phyloP scores from a whole-genome alignment of 805 yeast genomes.

The Starmerella bacillaris region DNA sequence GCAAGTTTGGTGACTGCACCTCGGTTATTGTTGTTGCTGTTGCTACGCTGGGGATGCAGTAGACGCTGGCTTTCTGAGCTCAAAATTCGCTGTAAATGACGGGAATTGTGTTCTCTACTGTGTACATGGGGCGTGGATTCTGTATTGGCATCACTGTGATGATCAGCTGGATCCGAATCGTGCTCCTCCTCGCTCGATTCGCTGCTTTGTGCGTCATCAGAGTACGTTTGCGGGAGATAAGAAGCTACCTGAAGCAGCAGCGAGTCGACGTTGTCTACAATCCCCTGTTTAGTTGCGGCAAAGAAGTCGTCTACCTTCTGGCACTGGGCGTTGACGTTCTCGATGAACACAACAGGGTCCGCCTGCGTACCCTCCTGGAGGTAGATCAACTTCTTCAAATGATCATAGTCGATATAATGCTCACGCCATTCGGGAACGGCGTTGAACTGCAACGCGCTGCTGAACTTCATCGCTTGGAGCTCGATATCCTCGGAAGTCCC shows the following conservation, averaged over 20 bases:
- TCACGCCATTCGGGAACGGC: constrained; percentile 98
- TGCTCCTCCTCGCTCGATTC: constrained; percentile 3
- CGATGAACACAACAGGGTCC: constrained; percentile 30
- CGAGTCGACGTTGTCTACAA: constrained; percentile 35
- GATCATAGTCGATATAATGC: constrained; percentile 75
- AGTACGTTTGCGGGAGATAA: constrained; percentile 1
- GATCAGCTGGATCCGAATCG: neutral
- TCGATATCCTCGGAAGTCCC: constrained; percentile 5
- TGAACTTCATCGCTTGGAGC: constrained; percentile 55
- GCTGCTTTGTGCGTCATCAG: constrained; percentile 1
- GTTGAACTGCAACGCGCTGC: constrained; percentile 85
- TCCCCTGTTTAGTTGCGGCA: constrained; percentile 42
- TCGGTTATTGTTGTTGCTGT: too few species aligned
- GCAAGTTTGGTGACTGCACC: neutral
- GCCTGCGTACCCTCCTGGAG: constrained; percentile 51
- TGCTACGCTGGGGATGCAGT: neutral
- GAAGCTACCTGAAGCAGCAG: constrained; percentile 33
- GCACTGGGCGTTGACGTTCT: constrained; percentile 64
- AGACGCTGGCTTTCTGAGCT: constrained; percentile 11
- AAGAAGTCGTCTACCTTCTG: constrained; percentile 62
- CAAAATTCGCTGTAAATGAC: constrained; percentile 9
- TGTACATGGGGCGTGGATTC: constrained; percentile 22
- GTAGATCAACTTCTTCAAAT: constrained; percentile 69
- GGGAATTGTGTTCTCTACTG: constrained; percentile 7
- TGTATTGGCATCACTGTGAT: constrained; percentile 11